These are phyloP conservation scores for Globisporangium lucens DNA, from an alignment of 352 stramenopile genomes.

Conservation along the genomic window DNA sequence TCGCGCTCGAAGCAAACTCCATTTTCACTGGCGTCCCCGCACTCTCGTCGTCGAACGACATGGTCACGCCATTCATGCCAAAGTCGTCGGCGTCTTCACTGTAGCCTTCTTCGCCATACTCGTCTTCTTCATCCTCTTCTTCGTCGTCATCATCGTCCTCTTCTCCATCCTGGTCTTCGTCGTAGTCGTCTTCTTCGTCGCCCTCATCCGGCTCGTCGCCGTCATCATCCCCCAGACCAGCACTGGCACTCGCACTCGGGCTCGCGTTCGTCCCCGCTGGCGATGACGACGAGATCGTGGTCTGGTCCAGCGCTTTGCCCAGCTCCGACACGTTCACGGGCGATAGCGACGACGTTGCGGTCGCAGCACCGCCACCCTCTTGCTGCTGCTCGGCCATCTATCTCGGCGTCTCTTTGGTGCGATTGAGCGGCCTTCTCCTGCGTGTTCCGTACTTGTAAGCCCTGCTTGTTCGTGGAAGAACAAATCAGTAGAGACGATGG, in stretches of 20 bases:
- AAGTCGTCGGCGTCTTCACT: slow-evolving; percentile 20
- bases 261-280: not conserved
- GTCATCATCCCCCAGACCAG: not conserved
- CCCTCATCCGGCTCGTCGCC: slow-evolving; percentile 18
- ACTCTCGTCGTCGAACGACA: slow-evolving; percentile 11
- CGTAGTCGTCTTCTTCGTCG: slow-evolving; percentile 13
- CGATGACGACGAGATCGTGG: slow-evolving; percentile 54
- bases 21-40: slow-evolving; percentile 19
- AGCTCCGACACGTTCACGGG: slow-evolving; percentile 61
- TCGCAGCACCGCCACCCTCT: not conserved
- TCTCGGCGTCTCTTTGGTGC: not conserved
- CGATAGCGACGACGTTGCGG: slow-evolving; percentile 12
- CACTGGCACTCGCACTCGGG: slow-evolving; percentile 16
- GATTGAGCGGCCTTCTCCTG: not conserved
- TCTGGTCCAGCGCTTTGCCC: slow-evolving; percentile 68
- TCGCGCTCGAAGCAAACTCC: not conserved
- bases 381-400: slow-evolving; percentile 11
- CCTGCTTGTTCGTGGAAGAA: not conserved
- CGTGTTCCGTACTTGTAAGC: not conserved
- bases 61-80: slow-evolving; percentile 8
- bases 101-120: slow-evolving; percentile 18
- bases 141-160: slow-evolving; percentile 5
- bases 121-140: slow-evolving; percentile 11
- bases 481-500: not conserved
- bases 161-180: slow-evolving; percentile 16